Evolutionary conservation across 2,329 filamentous ascomycete species (phyloP).

Genomic region (Pleomassaria siparia): DNA sequence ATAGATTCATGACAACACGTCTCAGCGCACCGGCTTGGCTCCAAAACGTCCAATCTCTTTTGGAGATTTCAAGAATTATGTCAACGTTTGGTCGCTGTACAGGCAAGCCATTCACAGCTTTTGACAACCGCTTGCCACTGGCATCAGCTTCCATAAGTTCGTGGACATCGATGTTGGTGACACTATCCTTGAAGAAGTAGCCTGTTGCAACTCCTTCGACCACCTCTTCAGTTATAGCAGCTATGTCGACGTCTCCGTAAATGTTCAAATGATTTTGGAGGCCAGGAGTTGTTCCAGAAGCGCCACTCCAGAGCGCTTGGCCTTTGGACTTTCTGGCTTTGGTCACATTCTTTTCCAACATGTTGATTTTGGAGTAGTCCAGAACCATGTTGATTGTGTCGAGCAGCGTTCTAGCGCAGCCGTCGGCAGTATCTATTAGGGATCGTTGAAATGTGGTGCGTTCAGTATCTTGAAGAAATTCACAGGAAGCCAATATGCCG

Average conservation of each 20-base stretch:
- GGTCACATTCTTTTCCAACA: slow-evolving; percentile 23
- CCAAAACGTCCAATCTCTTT: slow-evolving; percentile 43
- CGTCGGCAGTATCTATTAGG: slow-evolving; percentile 36
- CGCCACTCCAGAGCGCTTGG: slow-evolving; percentile 19
- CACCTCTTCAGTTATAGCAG: slow-evolving; percentile 53
- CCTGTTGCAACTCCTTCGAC: slow-evolving; percentile 55
- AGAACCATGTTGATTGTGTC: slow-evolving; percentile 45
- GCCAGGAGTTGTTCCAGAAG: slow-evolving; percentile 27
- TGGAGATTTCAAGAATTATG: slow-evolving; percentile 48
- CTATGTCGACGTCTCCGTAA: slow-evolving; percentile 45
- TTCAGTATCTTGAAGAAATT: slow-evolving; percentile 29
- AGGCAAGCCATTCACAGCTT: neutral
- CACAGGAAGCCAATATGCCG: slow-evolving; percentile 10
- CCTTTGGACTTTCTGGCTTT: slow-evolving; percentile 22
- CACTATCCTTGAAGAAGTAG: slow-evolving; percentile 40
- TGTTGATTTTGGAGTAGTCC: slow-evolving; percentile 42
- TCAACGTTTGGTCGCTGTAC: slow-evolving; percentile 32
- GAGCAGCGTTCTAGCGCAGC: slow-evolving; percentile 41
- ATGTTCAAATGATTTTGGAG: slow-evolving; percentile 35
- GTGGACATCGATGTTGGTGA: slow-evolving; percentile 9
- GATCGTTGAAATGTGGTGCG: slow-evolving; percentile 45
- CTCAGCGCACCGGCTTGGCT: slow-evolving; percentile 43
- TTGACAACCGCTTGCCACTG: neutral
- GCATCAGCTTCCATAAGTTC: neutral
- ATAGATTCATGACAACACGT: slow-evolving; percentile 7